Conservation (phyloP, 768 basidiomycete species). For the Amanita polypyramis region DNA sequence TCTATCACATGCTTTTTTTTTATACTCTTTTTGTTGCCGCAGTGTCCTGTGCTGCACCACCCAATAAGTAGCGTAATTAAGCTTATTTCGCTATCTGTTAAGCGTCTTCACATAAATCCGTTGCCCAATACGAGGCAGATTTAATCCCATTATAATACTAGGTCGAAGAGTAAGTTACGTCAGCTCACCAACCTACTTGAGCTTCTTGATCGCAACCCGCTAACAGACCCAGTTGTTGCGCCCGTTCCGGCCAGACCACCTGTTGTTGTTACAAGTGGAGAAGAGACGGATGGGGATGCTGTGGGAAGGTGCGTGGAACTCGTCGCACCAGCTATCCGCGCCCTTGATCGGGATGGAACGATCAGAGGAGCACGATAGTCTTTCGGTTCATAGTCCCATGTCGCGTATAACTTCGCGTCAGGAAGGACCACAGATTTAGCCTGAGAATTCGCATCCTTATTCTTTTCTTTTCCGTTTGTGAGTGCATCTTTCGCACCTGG, state of each 20-base stretch:
- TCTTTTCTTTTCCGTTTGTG: slow-evolving; percentile 15
- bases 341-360: slow-evolving; percentile 16
- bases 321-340: slow-evolving; percentile 24
- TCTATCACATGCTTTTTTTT: too few species aligned
- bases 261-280: slow-evolving; percentile 3
- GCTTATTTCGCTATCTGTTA: too few species aligned
- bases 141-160: too few species aligned
- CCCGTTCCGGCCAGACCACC: background rate
- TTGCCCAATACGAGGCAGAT: too few species aligned
- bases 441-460: background rate
- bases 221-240: background rate
- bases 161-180: background rate
- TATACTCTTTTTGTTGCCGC: too few species aligned
- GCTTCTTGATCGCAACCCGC: slow-evolving; percentile 1
- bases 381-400: slow-evolving; percentile 48
- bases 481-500: slow-evolving; percentile 16
- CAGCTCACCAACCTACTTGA: background rate
- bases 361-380: slow-evolving; percentile 31
- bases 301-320: slow-evolving; percentile 2
- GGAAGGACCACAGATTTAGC: slow-evolving; percentile 28
- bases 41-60: too few species aligned
- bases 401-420: slow-evolving; percentile 43
- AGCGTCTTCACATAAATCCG: too few species aligned
- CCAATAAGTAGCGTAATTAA: too few species aligned
- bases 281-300: slow-evolving; percentile 8